These are phyloP conservation scores for Tetradesmus obliquus DNA, from an alignment of 139 green algal genomes.

Conservation along the genomic window DNA sequence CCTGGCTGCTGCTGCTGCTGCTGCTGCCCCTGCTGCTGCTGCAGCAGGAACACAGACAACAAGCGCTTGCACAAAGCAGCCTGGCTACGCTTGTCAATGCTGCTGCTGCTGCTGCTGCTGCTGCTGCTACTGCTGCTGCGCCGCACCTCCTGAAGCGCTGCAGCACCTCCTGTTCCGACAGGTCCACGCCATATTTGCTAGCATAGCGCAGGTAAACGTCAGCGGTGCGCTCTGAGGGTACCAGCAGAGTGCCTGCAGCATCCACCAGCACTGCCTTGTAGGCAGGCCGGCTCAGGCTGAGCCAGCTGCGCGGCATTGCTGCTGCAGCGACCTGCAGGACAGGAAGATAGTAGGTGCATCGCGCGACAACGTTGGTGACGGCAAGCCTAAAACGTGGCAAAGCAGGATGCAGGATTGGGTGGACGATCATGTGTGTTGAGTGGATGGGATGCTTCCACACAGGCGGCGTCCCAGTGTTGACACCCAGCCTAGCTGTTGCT, in stretches of 20 bases:
- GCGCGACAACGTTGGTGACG: background rate
- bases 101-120: background rate
- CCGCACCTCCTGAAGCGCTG: slow-evolving; percentile 61
- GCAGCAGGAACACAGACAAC: background rate
- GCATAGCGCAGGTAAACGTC: slow-evolving; percentile 77
- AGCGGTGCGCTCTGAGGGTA: slow-evolving; percentile 64
- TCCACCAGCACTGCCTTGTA: slow-evolving; percentile 72
- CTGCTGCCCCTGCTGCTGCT: too few species aligned
- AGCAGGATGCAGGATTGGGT: too few species aligned
- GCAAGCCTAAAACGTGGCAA: background rate
- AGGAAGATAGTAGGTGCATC: background rate
- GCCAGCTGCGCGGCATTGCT: background rate
- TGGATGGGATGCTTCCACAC: background rate
- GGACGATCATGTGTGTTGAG: background rate
- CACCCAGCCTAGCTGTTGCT: background rate
- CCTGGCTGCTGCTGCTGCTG: too few species aligned
- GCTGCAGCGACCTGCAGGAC: background rate
- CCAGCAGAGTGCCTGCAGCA: slow-evolving; percentile 75
- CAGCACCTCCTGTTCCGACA: slow-evolving; percentile 71
- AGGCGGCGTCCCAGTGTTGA: too few species aligned
- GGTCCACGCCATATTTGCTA: slow-evolving; percentile 59
- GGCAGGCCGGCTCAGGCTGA: background rate
- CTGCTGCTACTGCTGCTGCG: slow-evolving; percentile 16
- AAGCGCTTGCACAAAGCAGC: background rate
- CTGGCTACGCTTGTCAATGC: background rate